Conservation (phyloP, 1,139 yeast genomes). For the Geotrichum carabidarum region DNA sequence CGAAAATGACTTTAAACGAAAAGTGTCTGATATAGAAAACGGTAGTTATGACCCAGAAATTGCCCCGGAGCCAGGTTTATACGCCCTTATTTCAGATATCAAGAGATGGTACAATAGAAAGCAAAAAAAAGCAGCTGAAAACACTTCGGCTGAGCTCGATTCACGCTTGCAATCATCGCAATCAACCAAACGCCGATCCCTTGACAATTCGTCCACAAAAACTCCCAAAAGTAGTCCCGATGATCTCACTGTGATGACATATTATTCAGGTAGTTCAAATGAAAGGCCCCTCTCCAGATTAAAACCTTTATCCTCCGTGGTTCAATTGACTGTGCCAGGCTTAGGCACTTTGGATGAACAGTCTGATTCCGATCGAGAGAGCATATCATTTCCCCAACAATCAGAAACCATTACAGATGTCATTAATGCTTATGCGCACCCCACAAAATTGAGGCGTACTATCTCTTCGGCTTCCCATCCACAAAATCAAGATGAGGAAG, state of each 20-base stretch:
- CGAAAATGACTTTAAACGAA: conserved; percentile 55
- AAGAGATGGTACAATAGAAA: background rate
- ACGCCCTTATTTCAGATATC: background rate
- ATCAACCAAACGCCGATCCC: too few relatives aligned
- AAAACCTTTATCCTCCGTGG: background rate
- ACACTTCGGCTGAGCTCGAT: background rate
- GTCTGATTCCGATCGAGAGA: background rate
- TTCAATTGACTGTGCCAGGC: conserved; percentile 13
- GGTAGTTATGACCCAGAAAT: conserved; percentile 13
- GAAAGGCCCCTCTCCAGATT: too few relatives aligned
- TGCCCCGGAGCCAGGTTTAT: conserved; percentile 1
- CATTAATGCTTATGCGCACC: conserved; percentile 10
- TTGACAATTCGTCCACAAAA: too few relatives aligned
- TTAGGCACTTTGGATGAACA: conserved; percentile 8
- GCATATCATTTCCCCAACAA: background rate
- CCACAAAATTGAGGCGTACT: background rate
- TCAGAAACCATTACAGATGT: conserved; percentile 13
- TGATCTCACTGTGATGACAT: background rate
- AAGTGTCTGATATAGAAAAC: conserved; percentile 10
- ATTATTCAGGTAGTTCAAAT: too few relatives aligned
- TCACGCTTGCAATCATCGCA: too few relatives aligned
- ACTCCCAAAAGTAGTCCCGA: background rate
- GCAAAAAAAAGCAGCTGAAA: background rate
- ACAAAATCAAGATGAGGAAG: background rate
- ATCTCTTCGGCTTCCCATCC: background rate